Evolutionary conservation across 2,329 filamentous ascomycete species (phyloP), one percentile per base, ranked within the genome.

Genomic region (Blastomyces emzantsi): DNA sequence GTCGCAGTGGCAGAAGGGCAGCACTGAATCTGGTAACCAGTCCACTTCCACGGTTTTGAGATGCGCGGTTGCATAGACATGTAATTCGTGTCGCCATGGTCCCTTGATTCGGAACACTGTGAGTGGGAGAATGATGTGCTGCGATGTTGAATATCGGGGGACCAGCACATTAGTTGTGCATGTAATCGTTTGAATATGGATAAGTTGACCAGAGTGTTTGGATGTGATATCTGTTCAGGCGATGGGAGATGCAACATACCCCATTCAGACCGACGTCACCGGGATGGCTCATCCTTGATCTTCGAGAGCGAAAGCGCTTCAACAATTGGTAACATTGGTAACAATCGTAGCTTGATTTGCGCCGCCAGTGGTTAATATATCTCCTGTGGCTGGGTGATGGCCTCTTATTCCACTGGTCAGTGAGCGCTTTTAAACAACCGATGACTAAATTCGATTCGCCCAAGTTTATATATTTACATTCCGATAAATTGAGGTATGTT

Each of bases 1-100:
- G 64, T 72, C 71, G 74, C 83, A 85, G 68, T 84, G 80, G 70
- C 83, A 85, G 66, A 85, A 66, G 60, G 73, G 66, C n/a, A 74
- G 68, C 17, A 65, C 63, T 57, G 56, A 63, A 15, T 2, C 15
- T 41, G 62, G 30, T 41, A 36, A 63, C n/a, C 64, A 61, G 39
- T 69, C 67, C 22, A 76, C 64, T 22, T 66, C 55, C 36, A 75
- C 66, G 22, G 68, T 65, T 55, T 55, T 71, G 68, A 25, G 65
- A 66, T 52, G 70, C 64, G 55, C 63, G 61, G 33, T 70, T 67
- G 52, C 74, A 76, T 41, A 75, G 65, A 65, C 74, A 76, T 56
- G 70, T 62, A 56, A 74, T 69, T 62, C 41, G 36, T 58, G 62
- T 57, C 61, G 56, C 64, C 41, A 65, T 62, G 55, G 58, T 60